Evolutionary conservation across 176 grass and related monocot species (phyloP), one percentile per base, ranked within the genome.

Genomic region (Carex pumila): DNA sequence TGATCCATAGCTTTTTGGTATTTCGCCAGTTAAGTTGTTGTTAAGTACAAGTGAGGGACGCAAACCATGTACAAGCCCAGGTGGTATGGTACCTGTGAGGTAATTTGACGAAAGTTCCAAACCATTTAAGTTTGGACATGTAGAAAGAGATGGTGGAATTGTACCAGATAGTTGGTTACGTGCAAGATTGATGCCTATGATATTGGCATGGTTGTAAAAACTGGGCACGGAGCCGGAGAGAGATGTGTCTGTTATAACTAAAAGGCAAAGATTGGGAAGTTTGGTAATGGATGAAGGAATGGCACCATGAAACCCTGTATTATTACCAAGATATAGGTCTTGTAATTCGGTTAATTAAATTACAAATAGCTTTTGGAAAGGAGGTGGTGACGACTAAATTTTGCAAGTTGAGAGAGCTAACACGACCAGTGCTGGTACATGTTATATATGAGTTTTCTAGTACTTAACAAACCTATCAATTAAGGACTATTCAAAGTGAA

Each of bases 361-460:
- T 2, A 14, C 82, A 34, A 29, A 73, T 31, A 8, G 45, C 65
- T 22, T n/a, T 7, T 19, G 82, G 82, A 57, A 84, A 55, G 1
- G 45, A 2, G 22, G 47, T 43, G 15, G 4, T 56, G 37, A 39
- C 3, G 0, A 73, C 65, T 0, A 60, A 43, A 21, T 32, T 19
- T n/a, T 59, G 15, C 1, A 73, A 12, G 6, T 10, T 0, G 13
- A 72, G 45, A 17, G 5, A 56, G 6, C 21, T 32, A 2, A 71
- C 82, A 43, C 43, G 82, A 60, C 65, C 60, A 8, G 13, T 22
- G n/a, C 39, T 54, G 63, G n/a, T 84, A 43, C 82, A 84, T 39
- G 19, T 13, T 41, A 84, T 59, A 54, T 84, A 84, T 0, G 37
- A 21, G 39, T 47, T 15, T 3, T 49, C 6, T 11, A 1, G 10